Base-by-base conservation (phyloP, 352 stramenopile genomes). In the Globisporangium spiculum region DNA sequence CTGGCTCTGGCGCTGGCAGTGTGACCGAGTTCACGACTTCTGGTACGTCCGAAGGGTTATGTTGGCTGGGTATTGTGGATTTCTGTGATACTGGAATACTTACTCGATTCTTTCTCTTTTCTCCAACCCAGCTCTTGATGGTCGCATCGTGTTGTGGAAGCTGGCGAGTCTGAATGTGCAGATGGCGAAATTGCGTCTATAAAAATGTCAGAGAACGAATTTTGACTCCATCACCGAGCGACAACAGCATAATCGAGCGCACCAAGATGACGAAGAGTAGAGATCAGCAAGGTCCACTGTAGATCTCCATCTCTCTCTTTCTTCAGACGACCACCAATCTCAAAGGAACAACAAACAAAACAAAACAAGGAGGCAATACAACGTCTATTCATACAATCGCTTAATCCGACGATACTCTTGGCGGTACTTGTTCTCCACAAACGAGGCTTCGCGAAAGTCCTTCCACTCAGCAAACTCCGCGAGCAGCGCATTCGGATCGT, bases 381-480 rank as follows among this genome's bases (percentile, higher is more conserved):
- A 24, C 67, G 50, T 75, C 73, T 90, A 94, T 82, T 94, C 89
- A 75, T 98, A 98, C 69, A 98, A 75, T 48, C 66, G 71, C 70
- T 97, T 97, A 73, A 98, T 94, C 16, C 92, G 86, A 68, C 86
- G 80, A 71, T 97, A 97, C 67, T 98, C 90, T 64, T 93, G 88
- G 26, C 92, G 82, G 74, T 90, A 96, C 63, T 91, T 69, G 72
- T 92, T 90, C 73, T 98, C 95, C 60, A 97, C 84, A 30, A 90
- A 75, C 9, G 92, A 97, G 16, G 92, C 96, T 38, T 96, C 77
- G 20, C 88, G 84, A 48, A 98, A 93, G 59, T 91, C 90, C 65
- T 83, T 80, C 82, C 92, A 96, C 65, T 93, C 90, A 0, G 85
- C 73, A 27, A 98, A 90, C 63, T 96, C 86, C 12, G 90, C 79